These are phyloP conservation scores for Choricystis sp. DNA, from an alignment of 139 green algal species.

Conservation along the genomic window DNA sequence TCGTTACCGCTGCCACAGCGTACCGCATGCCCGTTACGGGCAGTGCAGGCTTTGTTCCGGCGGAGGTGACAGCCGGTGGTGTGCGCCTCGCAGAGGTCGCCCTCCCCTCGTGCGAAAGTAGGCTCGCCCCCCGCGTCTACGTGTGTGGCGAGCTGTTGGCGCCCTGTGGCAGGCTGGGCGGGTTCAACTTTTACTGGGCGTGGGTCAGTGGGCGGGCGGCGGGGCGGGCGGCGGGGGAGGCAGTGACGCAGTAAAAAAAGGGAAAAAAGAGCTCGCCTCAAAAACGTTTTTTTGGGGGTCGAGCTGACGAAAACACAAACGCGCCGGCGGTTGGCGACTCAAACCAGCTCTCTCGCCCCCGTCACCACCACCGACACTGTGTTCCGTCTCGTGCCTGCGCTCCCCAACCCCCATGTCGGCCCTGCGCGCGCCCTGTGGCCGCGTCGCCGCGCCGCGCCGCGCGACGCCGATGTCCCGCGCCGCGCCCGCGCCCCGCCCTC, in stretches of 20 bases:
- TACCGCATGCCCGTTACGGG: slow-evolving; percentile 37
- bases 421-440: background rate
- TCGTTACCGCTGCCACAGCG: slow-evolving; percentile 38
- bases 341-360: too few species aligned
- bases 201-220: slow-evolving; percentile 59
- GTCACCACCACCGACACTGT: too few species aligned
- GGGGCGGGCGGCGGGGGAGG: slow-evolving; percentile 33
- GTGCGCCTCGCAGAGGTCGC: slow-evolving; percentile 57
- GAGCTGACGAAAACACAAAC: too few species aligned
- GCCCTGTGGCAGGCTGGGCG: slow-evolving; percentile 76
- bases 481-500: background rate
- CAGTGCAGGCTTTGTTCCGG: slow-evolving; percentile 55
- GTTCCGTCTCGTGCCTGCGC: too few species aligned
- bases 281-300: too few species aligned
- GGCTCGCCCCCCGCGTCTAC: slow-evolving; percentile 33
- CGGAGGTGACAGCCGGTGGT: slow-evolving; percentile 58
- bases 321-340: too few species aligned
- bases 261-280: too few species aligned
- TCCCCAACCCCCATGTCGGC: too few species aligned
- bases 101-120: slow-evolving; percentile 48
- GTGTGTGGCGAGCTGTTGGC: slow-evolving; percentile 77
- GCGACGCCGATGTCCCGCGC: too few species aligned
- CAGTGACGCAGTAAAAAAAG: background rate
- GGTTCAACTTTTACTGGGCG: slow-evolving; percentile 91
- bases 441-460: too few species aligned